A percentile compares a stretch with the other conserved stretches of the same genome.
These are phyloP conservation scores for Skeletonema tropicum DNA, from an alignment of 108 stramenopile species.

Conservation along the genomic window DNA sequence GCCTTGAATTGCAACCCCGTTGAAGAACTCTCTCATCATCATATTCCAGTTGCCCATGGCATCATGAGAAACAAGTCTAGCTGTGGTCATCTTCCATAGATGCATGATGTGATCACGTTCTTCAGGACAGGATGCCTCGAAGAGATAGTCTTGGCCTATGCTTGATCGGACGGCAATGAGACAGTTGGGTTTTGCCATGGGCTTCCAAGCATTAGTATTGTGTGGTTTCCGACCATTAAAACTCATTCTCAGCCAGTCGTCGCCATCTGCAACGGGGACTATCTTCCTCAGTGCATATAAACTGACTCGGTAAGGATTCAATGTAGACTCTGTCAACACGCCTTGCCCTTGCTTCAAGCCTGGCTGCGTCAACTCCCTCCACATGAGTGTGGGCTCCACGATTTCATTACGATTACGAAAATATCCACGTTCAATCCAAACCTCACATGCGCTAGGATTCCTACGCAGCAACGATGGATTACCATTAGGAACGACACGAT, in stretches of 20 bases:
- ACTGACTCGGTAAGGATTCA: slow-evolving; percentile 34
- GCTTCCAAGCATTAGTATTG: background rate
- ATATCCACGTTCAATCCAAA: slow-evolving; percentile 71
- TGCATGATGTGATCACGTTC: slow-evolving; percentile 45
- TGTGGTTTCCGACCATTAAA: background rate
- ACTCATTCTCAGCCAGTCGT: slow-evolving; percentile 8
- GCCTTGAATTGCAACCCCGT: slow-evolving; percentile 23
- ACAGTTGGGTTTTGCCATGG: slow-evolving; percentile 34
- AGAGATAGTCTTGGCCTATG: slow-evolving; percentile 36
- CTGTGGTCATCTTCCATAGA: slow-evolving; percentile 51
- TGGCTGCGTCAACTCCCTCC: slow-evolving; percentile 58
- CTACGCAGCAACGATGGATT: background rate
- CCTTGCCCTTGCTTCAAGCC: slow-evolving; percentile 17
- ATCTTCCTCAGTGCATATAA: slow-evolving; percentile 40
- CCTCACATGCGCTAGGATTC: slow-evolving; percentile 37
- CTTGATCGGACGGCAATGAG: slow-evolving; percentile 36
- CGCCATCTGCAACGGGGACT: slow-evolving; percentile 11
- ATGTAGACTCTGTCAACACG: slow-evolving; percentile 9
- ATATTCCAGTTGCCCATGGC: slow-evolving; percentile 27
- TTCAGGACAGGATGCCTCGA: slow-evolving; percentile 35
- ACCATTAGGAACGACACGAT: background rate
- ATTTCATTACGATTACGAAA: slow-evolving; percentile 57
- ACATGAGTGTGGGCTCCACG: slow-evolving; percentile 79
- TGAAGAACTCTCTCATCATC: slow-evolving; percentile 51
- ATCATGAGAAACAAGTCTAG: slow-evolving; percentile 50